Evolutionary conservation across 2,329 filamentous ascomycete genomes (phyloP), one percentile per base, ranked within the genome.

Genomic region (Colletotrichum lindemuthianum): DNA sequence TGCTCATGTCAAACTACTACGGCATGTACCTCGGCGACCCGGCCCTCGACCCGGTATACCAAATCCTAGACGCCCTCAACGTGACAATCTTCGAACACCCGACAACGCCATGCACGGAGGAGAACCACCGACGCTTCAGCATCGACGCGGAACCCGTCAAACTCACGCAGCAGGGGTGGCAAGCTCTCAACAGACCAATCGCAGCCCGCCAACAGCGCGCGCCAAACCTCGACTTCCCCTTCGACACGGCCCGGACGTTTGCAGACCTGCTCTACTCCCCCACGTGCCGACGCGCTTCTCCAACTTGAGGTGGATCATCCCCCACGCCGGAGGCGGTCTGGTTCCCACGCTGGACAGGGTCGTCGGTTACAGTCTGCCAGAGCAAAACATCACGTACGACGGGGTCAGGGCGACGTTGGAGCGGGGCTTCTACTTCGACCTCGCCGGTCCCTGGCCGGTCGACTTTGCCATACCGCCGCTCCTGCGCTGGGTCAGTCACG

Each of bases 51-150:
- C 72, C 75, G 0, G 74, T 87, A 11, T 86, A 84, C 66, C 75
- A 79, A 2, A 80, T 78, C 40, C 70, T 88, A 33, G 81, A 86
- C 58, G 68, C 72, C 3, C 71, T 81, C 2, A 75, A 80, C 4
- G 81, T 81, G 0, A 80, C 77, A 2, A 75, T 86, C 1, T 87
- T 88, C 70, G 80, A 86, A 49, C 85, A 88, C 59, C 84, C 84
- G 1, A 86, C 83, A 0, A 82, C 75, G n/a, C 81, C 81, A 0
- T 81, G 77, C 60, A 79, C 78, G 3, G 72, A 71, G 36, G 45
- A 37, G 8, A 68, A 68, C 34, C 36, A 53, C 7, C 8, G 43
- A 7, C 24, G 16, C 2, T 71, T 65, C 11, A 39, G 44, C 1
- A 68, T 60, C 16, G 52, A 69, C 43, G 65, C 56, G 2, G 33